Evolutionary conservation across 441 rosid genomes (phyloP), one percentile per base, ranked within the genome.

Genomic region (Metrosideros polymorpha): DNA sequence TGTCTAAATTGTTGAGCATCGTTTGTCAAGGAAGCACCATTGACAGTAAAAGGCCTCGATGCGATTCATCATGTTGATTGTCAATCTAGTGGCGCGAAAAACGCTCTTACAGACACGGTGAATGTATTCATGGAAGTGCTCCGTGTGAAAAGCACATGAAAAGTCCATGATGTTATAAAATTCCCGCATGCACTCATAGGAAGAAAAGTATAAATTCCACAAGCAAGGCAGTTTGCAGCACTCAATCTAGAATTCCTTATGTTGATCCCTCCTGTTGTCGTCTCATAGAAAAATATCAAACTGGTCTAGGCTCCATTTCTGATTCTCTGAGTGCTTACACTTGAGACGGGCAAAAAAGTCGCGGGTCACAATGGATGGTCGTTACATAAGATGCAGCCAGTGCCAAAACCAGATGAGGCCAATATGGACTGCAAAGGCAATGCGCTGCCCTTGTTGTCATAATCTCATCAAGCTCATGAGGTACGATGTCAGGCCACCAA

Each of bases 391-490:
- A 42, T 86, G 88, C 53, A 76, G 56, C 43, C 56, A 42, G n/a
- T 86, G 88, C 88, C 83, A 86, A 49, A 43, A 71, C 43, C 85
- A 66, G 83, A 49, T 83, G 79, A 82, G 85, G 51, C 82, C 85
- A 45, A 54, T 84, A 54, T 86, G 88, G 85, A 83, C 84, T 51
- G 39, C 61, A 61, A 57, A 43, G 59, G 42, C 52, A 39, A 54
- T 83, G 10, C 88, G 82, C 15, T 86, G 88, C 85, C 85, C 75
- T 24, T 83, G 35, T 61, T 86, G 88, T 50, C 42, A 66, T 50
- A 7, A 54, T 57, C 49, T 86, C 88, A 53, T 51, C 42, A 19
- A 45, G n/a, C 45, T 86, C 55, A 42, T 27, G 19, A 86, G 56
- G 51, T 18, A 30, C 18, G 45, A 52, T 35, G 5, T 83, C 57